Base-by-base conservation (phyloP, 2,329 filamentous ascomycete genomes). In the Ambrosiella xylebori region DNA sequence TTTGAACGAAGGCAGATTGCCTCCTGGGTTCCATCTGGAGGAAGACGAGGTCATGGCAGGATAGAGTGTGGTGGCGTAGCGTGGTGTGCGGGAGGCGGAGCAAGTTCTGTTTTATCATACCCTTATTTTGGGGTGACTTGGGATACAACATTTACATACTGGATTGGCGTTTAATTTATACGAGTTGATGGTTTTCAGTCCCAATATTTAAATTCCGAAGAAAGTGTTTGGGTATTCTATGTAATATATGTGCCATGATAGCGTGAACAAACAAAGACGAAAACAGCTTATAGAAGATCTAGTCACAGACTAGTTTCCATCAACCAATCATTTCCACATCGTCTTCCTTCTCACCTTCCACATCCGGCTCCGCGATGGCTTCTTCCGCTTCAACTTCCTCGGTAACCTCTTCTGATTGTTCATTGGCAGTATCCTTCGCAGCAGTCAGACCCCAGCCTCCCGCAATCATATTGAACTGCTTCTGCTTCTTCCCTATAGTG, bases 1-100 rank as follows among this genome's bases (percentile, higher is more conserved):
- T 70, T 72, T 97, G 63, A 86, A 87, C 62, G 91, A 97, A 69
- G 93, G 93, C 1, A 77, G 86, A 66, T 77, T 97, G 69, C 91
- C 91, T 1, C 76, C 78, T 39, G 86, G 82, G 36, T 78, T 82
- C 38, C 74, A 79, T 40, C 66, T 71, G 40, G 74, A 73, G 51
- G 75, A 72, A 45, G 62, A 61, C 53, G 76, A 78, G 63, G 71
- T 70, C 12, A 84, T 84, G 81, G 79, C 84, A 70, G 79, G 83
- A 65, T 84, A 66, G 35, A 35, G 36, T 38, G 19, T 1, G 4
- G 51, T n/a, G 19, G 35, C 39, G 13, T 12, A 19, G 37, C 45
- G 17, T 45, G 38, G 19, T 37, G n/a, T 13, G 54, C 13, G 36
- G 19, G 39, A 11, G 37, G 27, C 27, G 27, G 38, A 45, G 15